These are phyloP conservation scores for Aspergillus incahuasiensis DNA, from an alignment of 495 filamentous ascomycete species.

Conservation along the genomic window DNA sequence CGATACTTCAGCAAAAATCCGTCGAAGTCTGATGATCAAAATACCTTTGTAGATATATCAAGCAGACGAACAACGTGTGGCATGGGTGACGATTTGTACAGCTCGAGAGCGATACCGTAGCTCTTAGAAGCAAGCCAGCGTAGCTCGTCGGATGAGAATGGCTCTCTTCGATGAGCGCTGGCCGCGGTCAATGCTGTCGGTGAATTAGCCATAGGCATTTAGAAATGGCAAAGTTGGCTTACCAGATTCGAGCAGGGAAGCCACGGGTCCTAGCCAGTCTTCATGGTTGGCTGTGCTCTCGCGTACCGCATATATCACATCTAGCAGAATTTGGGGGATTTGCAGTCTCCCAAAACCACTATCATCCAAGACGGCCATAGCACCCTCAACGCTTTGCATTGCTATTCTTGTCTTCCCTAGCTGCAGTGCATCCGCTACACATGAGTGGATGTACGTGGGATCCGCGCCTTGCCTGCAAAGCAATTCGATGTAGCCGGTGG, in stretches of 20 bases:
- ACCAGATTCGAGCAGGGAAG: constrained; percentile 62
- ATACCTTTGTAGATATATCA: constrained; percentile 49
- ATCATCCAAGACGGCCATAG: constrained; percentile 53
- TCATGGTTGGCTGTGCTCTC: neutral
- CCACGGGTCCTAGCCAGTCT: constrained; percentile 46
- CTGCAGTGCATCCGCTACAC: constrained; percentile 69
- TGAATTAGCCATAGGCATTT: constrained; percentile 22
- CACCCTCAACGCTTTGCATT: constrained; percentile 52
- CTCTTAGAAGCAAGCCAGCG: constrained; percentile 78
- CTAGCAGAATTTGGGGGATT: constrained; percentile 48
- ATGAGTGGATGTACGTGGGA: constrained; percentile 65
- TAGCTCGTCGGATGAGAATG: constrained; percentile 59
- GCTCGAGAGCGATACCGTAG: constrained; percentile 68
- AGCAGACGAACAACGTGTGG: constrained; percentile 53
- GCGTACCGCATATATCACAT: constrained; percentile 4
- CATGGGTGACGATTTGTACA: constrained; percentile 51
- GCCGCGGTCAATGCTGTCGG: constrained; percentile 37
- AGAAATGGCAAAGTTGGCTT: constrained; percentile 12
- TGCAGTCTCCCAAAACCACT: constrained; percentile 45
- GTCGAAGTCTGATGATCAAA: neutral
- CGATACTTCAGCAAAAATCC: neutral
- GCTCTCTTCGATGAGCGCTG: constrained; percentile 20
- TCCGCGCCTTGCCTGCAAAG: constrained; percentile 46
- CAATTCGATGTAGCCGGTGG: constrained; percentile 50
- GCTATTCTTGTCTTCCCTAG: constrained; percentile 54